phyloP scores from a whole-genome alignment of 2,329 filamentous ascomycete genomes.

The Drechslera avenae region DNA sequence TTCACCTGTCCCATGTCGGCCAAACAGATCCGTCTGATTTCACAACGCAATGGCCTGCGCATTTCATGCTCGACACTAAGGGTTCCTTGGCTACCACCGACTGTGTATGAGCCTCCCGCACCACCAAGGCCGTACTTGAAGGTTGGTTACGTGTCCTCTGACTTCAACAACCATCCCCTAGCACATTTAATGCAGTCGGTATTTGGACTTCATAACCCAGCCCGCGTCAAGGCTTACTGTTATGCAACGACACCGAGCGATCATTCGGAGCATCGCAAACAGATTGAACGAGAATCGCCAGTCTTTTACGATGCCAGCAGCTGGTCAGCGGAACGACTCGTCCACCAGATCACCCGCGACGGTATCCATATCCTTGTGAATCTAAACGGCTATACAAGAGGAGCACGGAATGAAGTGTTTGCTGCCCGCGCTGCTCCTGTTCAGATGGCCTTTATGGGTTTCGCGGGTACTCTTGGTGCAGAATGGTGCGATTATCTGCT shows the following conservation, averaged over 20 bases:
- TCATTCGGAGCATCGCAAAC: conserved; percentile 82
- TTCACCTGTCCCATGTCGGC: conserved; percentile 94
- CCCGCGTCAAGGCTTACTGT: conserved; percentile 81
- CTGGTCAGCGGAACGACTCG: conserved; percentile 83
- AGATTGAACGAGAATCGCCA: conserved; percentile 91
- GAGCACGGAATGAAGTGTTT: conserved; percentile 96
- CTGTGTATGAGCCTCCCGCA: conserved; percentile 81
- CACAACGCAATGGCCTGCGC: conserved; percentile 88
- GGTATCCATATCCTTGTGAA: conserved; percentile 95
- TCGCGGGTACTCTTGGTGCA: conserved; percentile 91
- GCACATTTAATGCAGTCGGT: conserved; percentile 99
- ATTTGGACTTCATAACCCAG: conserved; percentile 83
- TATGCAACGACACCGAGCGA: conserved; percentile 95
- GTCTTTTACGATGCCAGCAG: conserved; percentile 86
- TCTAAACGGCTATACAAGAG: conserved; percentile 95
- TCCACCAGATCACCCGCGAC: conserved; percentile 84
- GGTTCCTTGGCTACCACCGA: conserved; percentile 80
- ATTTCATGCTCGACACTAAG: conserved; percentile 90
- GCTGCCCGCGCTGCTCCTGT: conserved; percentile 92
- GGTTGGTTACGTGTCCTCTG: conserved; percentile 94
- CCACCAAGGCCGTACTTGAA: conserved; percentile 85
- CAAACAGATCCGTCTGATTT: conserved; percentile 90
- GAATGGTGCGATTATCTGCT: conserved; percentile 99
- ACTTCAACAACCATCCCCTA: conserved; percentile 98
- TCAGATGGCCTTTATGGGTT: conserved; percentile 99